Conservation (phyloP, 1,284 basidiomycete species). For the Cronartium quercuum region DNA sequence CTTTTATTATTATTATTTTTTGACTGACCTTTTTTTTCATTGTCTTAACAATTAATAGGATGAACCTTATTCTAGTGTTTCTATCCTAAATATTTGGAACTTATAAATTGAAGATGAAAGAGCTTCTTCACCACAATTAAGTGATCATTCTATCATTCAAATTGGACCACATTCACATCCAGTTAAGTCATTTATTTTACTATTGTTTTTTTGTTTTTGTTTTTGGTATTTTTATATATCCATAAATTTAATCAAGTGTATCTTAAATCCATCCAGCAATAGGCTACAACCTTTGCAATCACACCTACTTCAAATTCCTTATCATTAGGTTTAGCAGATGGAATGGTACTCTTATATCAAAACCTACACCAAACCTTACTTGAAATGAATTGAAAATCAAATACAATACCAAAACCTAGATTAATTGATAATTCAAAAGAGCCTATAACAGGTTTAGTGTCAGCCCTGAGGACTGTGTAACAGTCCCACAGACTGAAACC, state of each 20-base stretch:
- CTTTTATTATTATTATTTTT: constrained; percentile 31
- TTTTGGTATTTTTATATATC: neutral
- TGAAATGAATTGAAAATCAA: constrained; percentile 48
- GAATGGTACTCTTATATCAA: constrained; percentile 84
- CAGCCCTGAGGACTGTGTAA: constrained; percentile 40
- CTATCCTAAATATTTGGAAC: constrained; percentile 84
- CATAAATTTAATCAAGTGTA: neutral
- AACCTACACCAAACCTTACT: constrained; percentile 81
- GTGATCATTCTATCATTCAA: constrained; percentile 72
- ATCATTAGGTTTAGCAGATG: constrained; percentile 84
- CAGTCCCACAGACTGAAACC: constrained; percentile 51
- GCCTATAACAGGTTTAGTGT: constrained; percentile 86
- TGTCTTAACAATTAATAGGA: constrained; percentile 55
- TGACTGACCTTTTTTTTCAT: constrained; percentile 5
- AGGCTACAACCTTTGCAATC: constrained; percentile 76
- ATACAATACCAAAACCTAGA: constrained; percentile 70
- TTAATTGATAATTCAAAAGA: constrained; percentile 59
- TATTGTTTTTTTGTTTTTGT: constrained; percentile 11
- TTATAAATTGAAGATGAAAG: constrained; percentile 68
- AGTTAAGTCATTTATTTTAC: constrained; percentile 52
- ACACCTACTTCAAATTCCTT: constrained; percentile 76
- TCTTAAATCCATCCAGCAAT: neutral
- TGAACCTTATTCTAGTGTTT: constrained; percentile 66
- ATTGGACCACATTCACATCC: constrained; percentile 72
- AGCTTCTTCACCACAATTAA: constrained; percentile 60